Conservation (phyloP, 2,329 filamentous ascomycete genomes). For the Colletotrichum sp. region DNA sequence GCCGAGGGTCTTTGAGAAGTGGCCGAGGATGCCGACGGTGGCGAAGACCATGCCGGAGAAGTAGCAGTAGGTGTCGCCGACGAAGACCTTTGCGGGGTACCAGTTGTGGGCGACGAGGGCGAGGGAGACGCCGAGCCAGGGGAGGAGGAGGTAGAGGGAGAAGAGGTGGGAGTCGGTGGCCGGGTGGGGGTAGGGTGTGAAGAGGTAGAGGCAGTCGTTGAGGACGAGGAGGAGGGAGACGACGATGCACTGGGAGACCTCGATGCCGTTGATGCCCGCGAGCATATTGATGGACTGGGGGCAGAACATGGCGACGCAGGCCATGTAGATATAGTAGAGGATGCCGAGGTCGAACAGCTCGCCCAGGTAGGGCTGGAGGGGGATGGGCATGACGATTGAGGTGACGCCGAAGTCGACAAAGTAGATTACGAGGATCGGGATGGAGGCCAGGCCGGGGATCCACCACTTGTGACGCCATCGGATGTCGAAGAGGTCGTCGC, state of each 20-base stretch:
- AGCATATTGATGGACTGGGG: slow-evolving; percentile 99
- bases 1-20: slow-evolving; percentile 96
- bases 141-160: slow-evolving; percentile 91
- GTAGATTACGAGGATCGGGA: slow-evolving; percentile 95
- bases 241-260: slow-evolving; percentile 92
- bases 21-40: slow-evolving; percentile 93
- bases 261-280: slow-evolving; percentile 98
- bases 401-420: slow-evolving; percentile 99
- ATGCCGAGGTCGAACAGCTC: slow-evolving; percentile 82
- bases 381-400: slow-evolving; percentile 87
- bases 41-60: slow-evolving; percentile 99
- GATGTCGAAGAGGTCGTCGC: slow-evolving; percentile 97
- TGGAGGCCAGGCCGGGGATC: slow-evolving; percentile 91
- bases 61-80: slow-evolving; percentile 99
- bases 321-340: slow-evolving; percentile 97
- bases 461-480: slow-evolving; percentile 99
- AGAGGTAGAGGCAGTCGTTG: slow-evolving; percentile 89
- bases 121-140: slow-evolving; percentile 90
- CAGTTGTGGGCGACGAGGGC: slow-evolving; percentile 92
- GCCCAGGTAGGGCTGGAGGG: slow-evolving; percentile 83
- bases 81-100: slow-evolving; percentile 94
- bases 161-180: slow-evolving; percentile 96
- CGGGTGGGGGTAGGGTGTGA: slow-evolving; percentile 85
- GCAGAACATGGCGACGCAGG: slow-evolving; percentile 93
- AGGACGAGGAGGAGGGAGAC: slow-evolving; percentile 82